A percentile compares a stretch with the other conserved stretches of the same genome.
These are phyloP conservation scores for Pleurotus platypus DNA, from an alignment of 768 basidiomycete genomes.

Conservation along the genomic window DNA sequence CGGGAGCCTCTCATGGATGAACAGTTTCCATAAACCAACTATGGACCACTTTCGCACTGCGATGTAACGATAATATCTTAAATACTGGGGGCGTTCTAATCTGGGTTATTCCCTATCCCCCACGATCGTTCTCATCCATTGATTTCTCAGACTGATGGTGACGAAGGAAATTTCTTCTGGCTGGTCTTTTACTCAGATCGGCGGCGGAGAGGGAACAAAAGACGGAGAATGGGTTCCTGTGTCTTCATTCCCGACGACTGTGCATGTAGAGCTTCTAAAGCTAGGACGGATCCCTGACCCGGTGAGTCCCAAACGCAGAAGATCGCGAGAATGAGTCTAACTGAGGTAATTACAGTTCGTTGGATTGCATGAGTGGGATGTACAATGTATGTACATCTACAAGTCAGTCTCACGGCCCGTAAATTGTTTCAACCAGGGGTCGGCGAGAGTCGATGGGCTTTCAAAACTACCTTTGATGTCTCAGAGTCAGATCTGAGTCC, in stretches of 20 bases:
- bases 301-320: constrained; percentile 35
- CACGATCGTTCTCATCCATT: not conserved
- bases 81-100: too few relatives aligned
- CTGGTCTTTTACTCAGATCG: constrained; percentile 70
- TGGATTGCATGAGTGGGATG: constrained; percentile 83
- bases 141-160: constrained; percentile 14
- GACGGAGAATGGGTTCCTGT: constrained; percentile 65
- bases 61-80: too few relatives aligned
- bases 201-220: constrained; percentile 54
- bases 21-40: too few relatives aligned
- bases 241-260: constrained; percentile 74
- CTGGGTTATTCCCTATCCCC: too few relatives aligned
- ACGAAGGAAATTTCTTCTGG: constrained; percentile 23
- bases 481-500: constrained; percentile 40
- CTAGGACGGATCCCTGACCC: constrained; percentile 78
- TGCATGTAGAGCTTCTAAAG: constrained; percentile 83
- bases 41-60: too few relatives aligned
- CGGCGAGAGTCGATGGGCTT: constrained; percentile 83
- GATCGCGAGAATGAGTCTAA: not conserved
- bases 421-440: constrained; percentile 54
- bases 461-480: constrained; percentile 62
- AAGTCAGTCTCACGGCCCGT: not conserved
- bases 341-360: constrained; percentile 45
- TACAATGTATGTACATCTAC: constrained; percentile 65
- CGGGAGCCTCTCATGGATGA: too few relatives aligned